Percentiles rank a stretch among this genome's conserved stretches.
Conservation (phyloP, 2,329 filamentous ascomycete genomes). For the Curvularia lunata region DNA sequence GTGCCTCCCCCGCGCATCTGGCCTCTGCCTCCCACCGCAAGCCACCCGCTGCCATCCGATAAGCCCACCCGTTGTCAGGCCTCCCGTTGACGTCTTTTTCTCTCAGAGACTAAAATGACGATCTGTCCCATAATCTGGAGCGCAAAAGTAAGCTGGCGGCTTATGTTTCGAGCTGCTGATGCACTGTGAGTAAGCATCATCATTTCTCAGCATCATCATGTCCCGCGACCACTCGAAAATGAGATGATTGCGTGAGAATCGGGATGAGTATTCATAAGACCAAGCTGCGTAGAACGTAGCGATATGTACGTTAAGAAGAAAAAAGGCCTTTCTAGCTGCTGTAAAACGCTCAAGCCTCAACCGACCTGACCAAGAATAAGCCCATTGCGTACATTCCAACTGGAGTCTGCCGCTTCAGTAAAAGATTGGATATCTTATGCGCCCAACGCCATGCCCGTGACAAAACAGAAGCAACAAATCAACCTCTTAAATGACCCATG, state of each 20-base stretch:
- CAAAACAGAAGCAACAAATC: slow-evolving; percentile 13
- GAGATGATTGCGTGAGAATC: neutral
- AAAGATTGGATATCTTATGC: slow-evolving; percentile 31
- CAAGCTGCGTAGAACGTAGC: neutral
- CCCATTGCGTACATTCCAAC: slow-evolving; percentile 5
- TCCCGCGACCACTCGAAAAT: neutral
- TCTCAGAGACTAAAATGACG: neutral
- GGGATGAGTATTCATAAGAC: neutral
- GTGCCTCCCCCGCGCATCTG: neutral
- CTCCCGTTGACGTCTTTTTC: neutral
- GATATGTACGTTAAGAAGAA: neutral
- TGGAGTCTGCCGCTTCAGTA: slow-evolving; percentile 5
- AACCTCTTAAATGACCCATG: slow-evolving; percentile 25
- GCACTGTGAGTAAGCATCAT: neutral
- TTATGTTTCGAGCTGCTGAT: neutral
- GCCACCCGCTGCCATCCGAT: slow-evolving; percentile 4
- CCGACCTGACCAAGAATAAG: neutral
- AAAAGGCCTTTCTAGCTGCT: neutral
- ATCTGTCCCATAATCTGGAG: neutral
- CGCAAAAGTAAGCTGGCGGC: neutral
- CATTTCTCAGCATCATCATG: neutral
- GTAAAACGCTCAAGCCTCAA: neutral
- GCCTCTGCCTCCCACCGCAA: neutral
- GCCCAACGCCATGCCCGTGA: slow-evolving; percentile 22
- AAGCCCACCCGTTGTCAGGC: neutral